A percentile compares a stretch with the other conserved stretches of the same genome.
Evolutionary conservation across 1,284 basidiomycete genomes (phyloP).

Genomic region (Sphaerobolus stellatus): DNA sequence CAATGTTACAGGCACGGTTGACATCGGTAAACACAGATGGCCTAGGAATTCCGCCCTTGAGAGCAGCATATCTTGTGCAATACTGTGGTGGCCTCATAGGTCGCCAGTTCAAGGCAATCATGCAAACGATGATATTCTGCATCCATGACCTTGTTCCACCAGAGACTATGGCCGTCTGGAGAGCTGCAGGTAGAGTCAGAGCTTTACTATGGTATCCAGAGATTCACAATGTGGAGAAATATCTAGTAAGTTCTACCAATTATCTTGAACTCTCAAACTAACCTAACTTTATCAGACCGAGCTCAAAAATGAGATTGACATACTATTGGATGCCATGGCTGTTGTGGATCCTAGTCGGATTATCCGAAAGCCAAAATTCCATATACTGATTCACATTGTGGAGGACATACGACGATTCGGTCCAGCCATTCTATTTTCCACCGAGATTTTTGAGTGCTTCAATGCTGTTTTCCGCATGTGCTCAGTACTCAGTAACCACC

Average conservation of each 20-base stretch:
- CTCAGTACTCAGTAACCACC: slow-evolving; percentile 10
- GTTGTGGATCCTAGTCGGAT: slow-evolving; percentile 19
- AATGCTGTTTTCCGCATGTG: slow-evolving; percentile 12
- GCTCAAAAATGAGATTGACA: slow-evolving; percentile 29
- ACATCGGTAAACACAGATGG: slow-evolving; percentile 11
- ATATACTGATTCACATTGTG: slow-evolving; percentile 26
- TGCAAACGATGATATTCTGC: slow-evolving; percentile 23
- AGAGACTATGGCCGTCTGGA: slow-evolving; percentile 17
- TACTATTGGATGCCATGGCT: slow-evolving; percentile 33
- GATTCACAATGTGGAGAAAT: slow-evolving; percentile 18
- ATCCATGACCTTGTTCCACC: slow-evolving; percentile 20
- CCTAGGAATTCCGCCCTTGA: slow-evolving; percentile 19
- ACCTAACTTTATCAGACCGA: slow-evolving; percentile 23
- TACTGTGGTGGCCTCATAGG: slow-evolving; percentile 28
- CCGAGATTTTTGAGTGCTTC: slow-evolving; percentile 17
- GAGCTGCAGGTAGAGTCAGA: slow-evolving; percentile 15
- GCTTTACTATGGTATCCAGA: slow-evolving; percentile 25
- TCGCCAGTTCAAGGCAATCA: slow-evolving; percentile 29
- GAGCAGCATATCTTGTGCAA: slow-evolving; percentile 24
- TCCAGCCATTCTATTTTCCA: slow-evolving; percentile 24
- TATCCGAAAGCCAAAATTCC: slow-evolving; percentile 32
- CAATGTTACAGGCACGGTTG: neutral
- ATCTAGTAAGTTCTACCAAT: slow-evolving; percentile 11
- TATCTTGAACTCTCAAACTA: neutral
- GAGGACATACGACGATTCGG: slow-evolving; percentile 27